Evolutionary conservation across 495 filamentous ascomycete species (phyloP).

Genomic region (Xylaria longipes): DNA sequence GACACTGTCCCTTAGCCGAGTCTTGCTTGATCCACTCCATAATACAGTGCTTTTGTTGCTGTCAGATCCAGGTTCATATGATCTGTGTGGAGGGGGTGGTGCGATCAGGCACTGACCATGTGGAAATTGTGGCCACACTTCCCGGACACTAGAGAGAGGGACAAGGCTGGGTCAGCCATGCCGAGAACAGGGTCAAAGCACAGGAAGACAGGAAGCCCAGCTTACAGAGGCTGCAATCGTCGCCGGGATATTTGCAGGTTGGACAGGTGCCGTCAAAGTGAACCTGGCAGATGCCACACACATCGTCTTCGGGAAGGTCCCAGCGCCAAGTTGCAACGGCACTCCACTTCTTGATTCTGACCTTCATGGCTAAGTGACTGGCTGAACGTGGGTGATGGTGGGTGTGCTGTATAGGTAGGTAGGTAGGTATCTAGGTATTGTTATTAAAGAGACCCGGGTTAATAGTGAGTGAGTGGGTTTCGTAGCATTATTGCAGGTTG

Average conservation of each 20-base stretch:
- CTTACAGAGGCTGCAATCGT: slow-evolving; percentile 91
- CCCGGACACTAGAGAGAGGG: slow-evolving; percentile 73
- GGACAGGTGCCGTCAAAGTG: slow-evolving; percentile 98
- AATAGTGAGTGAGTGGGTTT: not conserved
- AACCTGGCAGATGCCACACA: slow-evolving; percentile 97
- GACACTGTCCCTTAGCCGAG: slow-evolving; percentile 89
- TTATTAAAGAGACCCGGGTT: not conserved
- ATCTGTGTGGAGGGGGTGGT: slow-evolving; percentile 1
- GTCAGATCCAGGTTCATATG: slow-evolving; percentile 25
- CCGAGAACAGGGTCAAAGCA: slow-evolving; percentile 11
- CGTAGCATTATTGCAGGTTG: not conserved
- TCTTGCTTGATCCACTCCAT: slow-evolving; percentile 96
- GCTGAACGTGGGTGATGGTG: slow-evolving; percentile 13
- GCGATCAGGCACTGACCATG: slow-evolving; percentile 66
- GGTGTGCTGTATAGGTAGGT: not conserved
- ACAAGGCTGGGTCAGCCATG: not conserved
- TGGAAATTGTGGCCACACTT: slow-evolving; percentile 98
- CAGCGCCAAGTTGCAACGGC: slow-evolving; percentile 95
- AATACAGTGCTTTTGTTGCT: slow-evolving; percentile 79
- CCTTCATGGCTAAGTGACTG: slow-evolving; percentile 72
- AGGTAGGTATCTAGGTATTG: no score
- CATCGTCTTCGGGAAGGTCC: slow-evolving; percentile 97
- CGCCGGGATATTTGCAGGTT: slow-evolving; percentile 96
- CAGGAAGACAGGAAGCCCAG: slow-evolving; percentile 23
- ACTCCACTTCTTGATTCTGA: slow-evolving; percentile 90